phyloP scores from a whole-genome alignment of 2,329 filamentous ascomycete genomes.

The Chalaropsis ovoidea region DNA sequence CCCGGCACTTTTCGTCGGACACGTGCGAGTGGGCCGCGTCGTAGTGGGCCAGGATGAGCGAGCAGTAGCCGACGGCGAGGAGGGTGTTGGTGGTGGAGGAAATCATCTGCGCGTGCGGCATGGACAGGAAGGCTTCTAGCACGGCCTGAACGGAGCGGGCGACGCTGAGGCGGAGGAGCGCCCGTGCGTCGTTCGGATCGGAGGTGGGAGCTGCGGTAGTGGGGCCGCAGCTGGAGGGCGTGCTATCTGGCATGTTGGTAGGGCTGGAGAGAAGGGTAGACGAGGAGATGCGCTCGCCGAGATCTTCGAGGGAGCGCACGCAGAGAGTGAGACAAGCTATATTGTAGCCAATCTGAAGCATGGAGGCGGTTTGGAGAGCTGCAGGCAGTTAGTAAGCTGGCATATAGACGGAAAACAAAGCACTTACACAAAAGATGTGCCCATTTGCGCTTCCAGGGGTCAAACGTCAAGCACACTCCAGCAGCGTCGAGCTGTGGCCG shows the following conservation, averaged over 20 bases:
- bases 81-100: conserved; percentile 24
- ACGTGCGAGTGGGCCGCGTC: conserved; percentile 23
- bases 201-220: neutral
- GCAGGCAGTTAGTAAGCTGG: neutral
- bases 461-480: conserved; percentile 27
- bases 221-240: conserved; percentile 22
- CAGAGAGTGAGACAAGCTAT: conserved; percentile 24
- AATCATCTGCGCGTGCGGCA: conserved; percentile 24
- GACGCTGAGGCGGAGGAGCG: conserved; percentile 21
- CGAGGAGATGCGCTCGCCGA: conserved; percentile 22
- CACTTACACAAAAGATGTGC: conserved; percentile 23
- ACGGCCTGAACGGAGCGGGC: conserved; percentile 22
- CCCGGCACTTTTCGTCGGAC: conserved; percentile 18
- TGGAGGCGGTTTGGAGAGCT: conserved; percentile 23
- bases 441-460: conserved; percentile 24
- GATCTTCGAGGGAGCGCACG: conserved; percentile 23
- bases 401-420: neutral
- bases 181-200: conserved; percentile 18
- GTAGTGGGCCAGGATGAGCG: conserved; percentile 24
- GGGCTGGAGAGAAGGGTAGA: conserved; percentile 19
- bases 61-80: conserved; percentile 23
- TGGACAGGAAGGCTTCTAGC: conserved; percentile 23
- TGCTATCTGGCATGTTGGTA: conserved; percentile 5
- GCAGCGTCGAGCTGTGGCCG: conserved; percentile 31
- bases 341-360: conserved; percentile 25